Evolutionary conservation across 768 basidiomycete species (phyloP), one percentile per base, ranked within the genome.

Genomic region (Serendipita indica): DNA sequence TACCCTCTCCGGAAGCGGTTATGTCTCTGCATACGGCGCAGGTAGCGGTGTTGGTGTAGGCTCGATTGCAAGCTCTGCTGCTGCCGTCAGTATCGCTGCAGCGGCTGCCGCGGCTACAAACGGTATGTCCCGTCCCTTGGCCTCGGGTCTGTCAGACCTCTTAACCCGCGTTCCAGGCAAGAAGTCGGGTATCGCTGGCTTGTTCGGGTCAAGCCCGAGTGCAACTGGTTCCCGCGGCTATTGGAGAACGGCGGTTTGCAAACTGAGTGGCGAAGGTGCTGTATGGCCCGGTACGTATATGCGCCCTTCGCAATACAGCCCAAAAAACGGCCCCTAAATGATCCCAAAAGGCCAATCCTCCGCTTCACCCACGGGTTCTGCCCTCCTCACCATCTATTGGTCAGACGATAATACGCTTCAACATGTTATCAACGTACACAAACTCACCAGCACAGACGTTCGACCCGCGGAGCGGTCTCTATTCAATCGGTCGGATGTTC

Each of bases 391-490:
- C 22, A 54, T 54, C n/a, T 54, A 54, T 33, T 27, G 22, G 25
- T 20, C 49, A 32, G 59, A 89, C 84, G 83, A 85, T 70, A 78
- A 79, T 25, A 80, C 80, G 33, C 69, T 89, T 35, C 86, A 81
- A 66, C 83, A 86, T 66, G 84, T 84, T 6, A 73, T 88, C 58
- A 80, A 81, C 66, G 72, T 87, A 59, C 83, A 89, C 66, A 72
- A 82, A 45, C 74, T 89, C 49, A 76, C 80, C 61, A 83, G 88
- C 64, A 86, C 86, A 30, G 89, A 91, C 67, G 82, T 93, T 61
- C 81, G 86, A n/a, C 74, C 74, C 33, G 77, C 79, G 28, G 86
- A 92, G 66, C 75, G 74, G 56, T 89, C 89, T 0, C 67, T 91
- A 4, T 87, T 91, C 68, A 81, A 80, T 64, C 77, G 82, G 41